phyloP scores from a whole-genome alignment of 345 rosid species.

The Arabis hirsuta region DNA sequence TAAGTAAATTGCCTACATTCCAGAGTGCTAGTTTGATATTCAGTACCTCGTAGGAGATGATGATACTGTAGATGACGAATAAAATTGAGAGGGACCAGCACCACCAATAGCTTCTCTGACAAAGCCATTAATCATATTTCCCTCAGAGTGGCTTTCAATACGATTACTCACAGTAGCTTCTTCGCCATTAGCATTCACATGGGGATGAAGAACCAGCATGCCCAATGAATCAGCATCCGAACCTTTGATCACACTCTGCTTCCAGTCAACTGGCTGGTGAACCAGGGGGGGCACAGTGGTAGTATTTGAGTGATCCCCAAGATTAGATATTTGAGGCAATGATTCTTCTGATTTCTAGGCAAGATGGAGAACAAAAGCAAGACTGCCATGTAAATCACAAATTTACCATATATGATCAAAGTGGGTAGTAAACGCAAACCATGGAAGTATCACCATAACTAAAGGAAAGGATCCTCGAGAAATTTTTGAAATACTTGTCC shows the following conservation, averaged over 20 bases:
- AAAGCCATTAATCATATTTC: slow-evolving; percentile 52
- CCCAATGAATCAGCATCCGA: slow-evolving; percentile 44
- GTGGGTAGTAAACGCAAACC: background rate
- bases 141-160: slow-evolving; percentile 42
- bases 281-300: slow-evolving; percentile 46
- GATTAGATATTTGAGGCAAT: slow-evolving; percentile 45
- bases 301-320: slow-evolving; percentile 44
- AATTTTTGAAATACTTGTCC: background rate
- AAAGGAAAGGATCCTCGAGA: slow-evolving; percentile 1
- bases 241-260: slow-evolving; percentile 41
- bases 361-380: slow-evolving; percentile 31
- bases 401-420: background rate
- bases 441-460: background rate
- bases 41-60: slow-evolving; percentile 65
- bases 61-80: slow-evolving; percentile 57
- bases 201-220: slow-evolving; percentile 50
- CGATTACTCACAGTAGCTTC: slow-evolving; percentile 45
- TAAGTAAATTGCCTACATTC: background rate
- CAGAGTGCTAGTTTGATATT: slow-evolving; percentile 23
- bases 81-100: slow-evolving; percentile 52
- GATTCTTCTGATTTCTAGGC: slow-evolving; percentile 49
- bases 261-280: slow-evolving; percentile 48
- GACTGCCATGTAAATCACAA: slow-evolving; percentile 23
- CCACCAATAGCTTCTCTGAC: slow-evolving; percentile 45
- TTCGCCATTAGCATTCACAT: slow-evolving; percentile 44